These are phyloP conservation scores for Albatrellus ellisii DNA, from an alignment of 768 basidiomycete genomes.

Conservation along the genomic window DNA sequence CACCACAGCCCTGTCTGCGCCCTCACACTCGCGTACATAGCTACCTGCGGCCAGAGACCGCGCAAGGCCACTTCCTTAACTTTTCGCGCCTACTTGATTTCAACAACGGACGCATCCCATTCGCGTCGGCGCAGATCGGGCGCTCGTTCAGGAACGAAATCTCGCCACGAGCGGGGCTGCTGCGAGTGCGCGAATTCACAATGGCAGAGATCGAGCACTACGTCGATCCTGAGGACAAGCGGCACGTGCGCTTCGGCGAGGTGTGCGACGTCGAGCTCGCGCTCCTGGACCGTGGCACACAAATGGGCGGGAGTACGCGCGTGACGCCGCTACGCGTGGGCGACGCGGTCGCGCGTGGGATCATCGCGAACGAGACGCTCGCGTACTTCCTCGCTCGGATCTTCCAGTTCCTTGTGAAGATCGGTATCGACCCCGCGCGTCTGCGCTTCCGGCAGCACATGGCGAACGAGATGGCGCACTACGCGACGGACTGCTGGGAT, in stretches of 20 bases:
- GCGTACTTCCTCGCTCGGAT: conserved; percentile 96
- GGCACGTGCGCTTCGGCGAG: conserved; percentile 73
- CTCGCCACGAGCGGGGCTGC: conserved; percentile 87
- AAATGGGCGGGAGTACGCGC: conserved; percentile 57
- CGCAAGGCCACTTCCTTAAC: conserved; percentile 98
- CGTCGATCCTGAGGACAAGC: conserved; percentile 90
- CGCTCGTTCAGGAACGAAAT: conserved; percentile 97
- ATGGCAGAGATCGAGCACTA: conserved; percentile 99
- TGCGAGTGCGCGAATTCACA: conserved; percentile 97
- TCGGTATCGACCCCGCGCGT: conserved; percentile 75
- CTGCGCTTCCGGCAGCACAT: conserved; percentile 97
- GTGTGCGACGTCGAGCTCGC: conserved; percentile 61
- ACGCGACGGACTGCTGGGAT: conserved; percentile 99
- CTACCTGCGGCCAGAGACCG: conserved; percentile 94
- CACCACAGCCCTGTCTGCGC: not conserved
- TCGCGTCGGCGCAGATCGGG: conserved; percentile 95
- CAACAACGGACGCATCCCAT: conserved; percentile 94
- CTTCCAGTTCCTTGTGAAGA: conserved; percentile 76
- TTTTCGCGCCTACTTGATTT: conserved; percentile 94
- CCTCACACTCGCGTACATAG: conserved; percentile 25
- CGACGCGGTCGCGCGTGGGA: conserved; percentile 74
- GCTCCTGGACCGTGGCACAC: conserved; percentile 76
- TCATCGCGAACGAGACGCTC: conserved; percentile 94
- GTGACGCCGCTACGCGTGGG: conserved; percentile 62
- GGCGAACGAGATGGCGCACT: conserved; percentile 99